These are phyloP conservation scores for Arabis hirsuta DNA, from an alignment of 345 rosid species.

Conservation along the genomic window DNA sequence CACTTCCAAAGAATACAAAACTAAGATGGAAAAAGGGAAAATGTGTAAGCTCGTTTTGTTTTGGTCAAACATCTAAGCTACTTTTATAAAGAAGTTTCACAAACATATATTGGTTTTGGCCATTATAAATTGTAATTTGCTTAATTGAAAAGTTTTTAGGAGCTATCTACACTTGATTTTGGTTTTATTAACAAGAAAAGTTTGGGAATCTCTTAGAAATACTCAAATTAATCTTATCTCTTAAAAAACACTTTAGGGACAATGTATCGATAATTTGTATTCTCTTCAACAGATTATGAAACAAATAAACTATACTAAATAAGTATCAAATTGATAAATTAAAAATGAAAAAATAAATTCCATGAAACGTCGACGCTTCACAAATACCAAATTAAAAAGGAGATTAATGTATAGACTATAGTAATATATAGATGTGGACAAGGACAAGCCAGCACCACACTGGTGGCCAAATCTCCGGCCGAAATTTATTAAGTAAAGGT, in stretches of 20 bases:
- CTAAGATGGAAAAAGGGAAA: not conserved
- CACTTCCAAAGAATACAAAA: not conserved
- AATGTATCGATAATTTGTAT: too few relatives aligned
- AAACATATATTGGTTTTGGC: not conserved
- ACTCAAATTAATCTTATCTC: too few relatives aligned
- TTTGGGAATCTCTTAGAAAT: not conserved
- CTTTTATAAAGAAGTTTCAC: not conserved
- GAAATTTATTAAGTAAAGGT: constrained; percentile 5
- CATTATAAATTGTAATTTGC: not conserved
- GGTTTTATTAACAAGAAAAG: not conserved
- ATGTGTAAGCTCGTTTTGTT: not conserved
- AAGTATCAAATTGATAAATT: too few relatives aligned
- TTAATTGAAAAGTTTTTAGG: not conserved
- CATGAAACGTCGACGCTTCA: too few relatives aligned
- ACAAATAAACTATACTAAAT: too few relatives aligned
- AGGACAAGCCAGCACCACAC: constrained; percentile 5
- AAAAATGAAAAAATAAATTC: too few relatives aligned
- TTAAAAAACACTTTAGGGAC: too few relatives aligned
- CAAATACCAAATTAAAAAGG: too few relatives aligned
- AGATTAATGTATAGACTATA: too few relatives aligned
- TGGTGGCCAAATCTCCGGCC: constrained; percentile 35
- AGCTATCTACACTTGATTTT: not conserved
- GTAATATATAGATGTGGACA: constrained; percentile 28
- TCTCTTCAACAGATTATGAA: too few relatives aligned
- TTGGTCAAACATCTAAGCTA: not conserved